Evolutionary conservation across 164 flowering plant genomes (phyloP).

Genomic region (Vitis rupestris): DNA sequence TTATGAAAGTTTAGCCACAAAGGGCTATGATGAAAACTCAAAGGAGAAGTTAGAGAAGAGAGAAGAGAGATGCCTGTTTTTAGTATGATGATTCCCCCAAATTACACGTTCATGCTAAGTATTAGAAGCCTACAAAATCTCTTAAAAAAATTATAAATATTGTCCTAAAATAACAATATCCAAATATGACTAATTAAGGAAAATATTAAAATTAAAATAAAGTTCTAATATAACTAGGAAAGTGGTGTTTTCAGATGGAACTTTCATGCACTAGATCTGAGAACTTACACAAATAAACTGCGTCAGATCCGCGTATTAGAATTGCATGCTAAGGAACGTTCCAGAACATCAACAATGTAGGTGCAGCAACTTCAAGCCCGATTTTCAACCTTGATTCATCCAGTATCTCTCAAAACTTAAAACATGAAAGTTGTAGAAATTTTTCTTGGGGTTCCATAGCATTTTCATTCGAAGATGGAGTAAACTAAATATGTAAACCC

Average conservation of each 20-base stretch:
- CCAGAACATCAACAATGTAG: background rate
- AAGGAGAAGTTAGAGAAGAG: background rate
- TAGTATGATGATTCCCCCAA: background rate
- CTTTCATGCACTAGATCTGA: constrained; percentile 3
- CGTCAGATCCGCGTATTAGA: background rate
- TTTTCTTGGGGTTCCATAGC: constrained; percentile 11
- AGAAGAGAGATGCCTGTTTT: background rate
- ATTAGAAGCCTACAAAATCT: constrained; percentile 5
- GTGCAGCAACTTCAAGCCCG: constrained; percentile 8
- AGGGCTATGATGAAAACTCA: constrained; percentile 1
- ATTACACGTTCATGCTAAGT: background rate
- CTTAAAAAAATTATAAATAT: background rate
- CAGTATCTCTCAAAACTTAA: constrained; percentile 10
- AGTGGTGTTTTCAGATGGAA: constrained; percentile 3
- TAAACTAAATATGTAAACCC: constrained; percentile 1
- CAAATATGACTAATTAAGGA: constrained; percentile 5
- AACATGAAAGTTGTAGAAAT: constrained; percentile 10
- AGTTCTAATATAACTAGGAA: constrained; percentile 5
- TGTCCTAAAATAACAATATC: background rate
- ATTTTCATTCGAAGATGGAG: constrained; percentile 2
- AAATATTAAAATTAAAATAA: background rate
- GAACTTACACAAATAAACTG: background rate
- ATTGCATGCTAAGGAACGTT: constrained; percentile 12
- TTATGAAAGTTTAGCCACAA: background rate
- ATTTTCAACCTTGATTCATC: constrained; percentile 6